Evolutionary conservation across 305 asterid species (phyloP).

Genomic region (Petunia hybrid): DNA sequence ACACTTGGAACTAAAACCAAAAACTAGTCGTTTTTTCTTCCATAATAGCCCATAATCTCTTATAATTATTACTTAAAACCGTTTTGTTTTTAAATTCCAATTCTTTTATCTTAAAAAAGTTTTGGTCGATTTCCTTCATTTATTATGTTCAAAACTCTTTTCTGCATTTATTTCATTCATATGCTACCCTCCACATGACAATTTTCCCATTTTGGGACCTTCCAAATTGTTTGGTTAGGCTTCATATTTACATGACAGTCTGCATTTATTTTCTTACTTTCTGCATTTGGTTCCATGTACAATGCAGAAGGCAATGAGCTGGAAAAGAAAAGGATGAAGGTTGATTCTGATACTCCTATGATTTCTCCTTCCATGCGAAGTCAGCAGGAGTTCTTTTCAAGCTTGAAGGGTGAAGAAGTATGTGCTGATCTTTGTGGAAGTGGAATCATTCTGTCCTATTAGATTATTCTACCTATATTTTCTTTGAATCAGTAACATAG

Average conservation of each 20-base stretch:
- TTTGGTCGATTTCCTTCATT: no score
- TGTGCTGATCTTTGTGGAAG: conserved; percentile 20
- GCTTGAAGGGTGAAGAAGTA: conserved; percentile 98
- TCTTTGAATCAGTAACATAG: not conserved
- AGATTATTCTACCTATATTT: not conserved
- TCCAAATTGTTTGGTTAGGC: no score
- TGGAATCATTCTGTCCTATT: not conserved
- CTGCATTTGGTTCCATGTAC: conserved; percentile 41
- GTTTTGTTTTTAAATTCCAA: no score
- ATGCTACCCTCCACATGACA: no score
- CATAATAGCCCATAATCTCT: no score
- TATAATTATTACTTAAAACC: no score
- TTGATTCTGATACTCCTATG: conserved; percentile 74
- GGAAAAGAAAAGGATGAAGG: conserved; percentile 83
- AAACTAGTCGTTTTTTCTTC: no score
- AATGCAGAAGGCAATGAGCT: conserved; percentile 82
- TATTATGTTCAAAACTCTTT: no score
- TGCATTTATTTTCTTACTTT: not conserved
- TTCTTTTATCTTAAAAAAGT: no score
- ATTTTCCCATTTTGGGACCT: not conserved
- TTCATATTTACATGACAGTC: no score
- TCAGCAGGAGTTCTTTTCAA: conserved; percentile 79
- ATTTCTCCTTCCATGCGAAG: conserved; percentile 67
- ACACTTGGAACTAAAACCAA: no score
- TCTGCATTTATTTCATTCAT: no score